Conservation (phyloP, 768 basidiomycete genomes). For the Aureoboletus auriporus region DNA sequence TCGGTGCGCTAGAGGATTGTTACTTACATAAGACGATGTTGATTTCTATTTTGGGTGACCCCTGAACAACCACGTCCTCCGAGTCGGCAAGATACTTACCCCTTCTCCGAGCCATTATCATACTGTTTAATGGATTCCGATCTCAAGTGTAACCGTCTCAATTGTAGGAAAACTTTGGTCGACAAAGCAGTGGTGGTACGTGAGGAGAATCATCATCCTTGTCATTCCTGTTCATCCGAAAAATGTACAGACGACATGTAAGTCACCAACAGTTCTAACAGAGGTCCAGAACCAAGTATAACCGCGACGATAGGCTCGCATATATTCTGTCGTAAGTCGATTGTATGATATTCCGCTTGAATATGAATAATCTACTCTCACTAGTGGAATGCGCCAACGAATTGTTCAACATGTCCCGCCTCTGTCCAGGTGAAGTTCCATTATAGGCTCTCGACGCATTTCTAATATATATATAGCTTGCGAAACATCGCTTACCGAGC, state of each 20-base stretch:
- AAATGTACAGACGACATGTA: slow-evolving; percentile 52
- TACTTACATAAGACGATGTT: background rate
- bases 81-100: background rate
- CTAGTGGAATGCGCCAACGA: slow-evolving; percentile 84
- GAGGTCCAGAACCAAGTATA: background rate
- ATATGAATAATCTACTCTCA: background rate
- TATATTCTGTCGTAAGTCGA: slow-evolving; percentile 69
- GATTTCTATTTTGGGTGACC: slow-evolving; percentile 13
- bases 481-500: slow-evolving; percentile 74
- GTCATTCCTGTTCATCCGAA: background rate
- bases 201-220: slow-evolving; percentile 8
- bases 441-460: background rate
- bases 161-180: slow-evolving; percentile 59
- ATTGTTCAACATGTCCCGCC: slow-evolving; percentile 68
- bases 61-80: background rate
- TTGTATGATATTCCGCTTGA: background rate
- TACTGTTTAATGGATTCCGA: slow-evolving; percentile 60
- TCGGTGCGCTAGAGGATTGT: too few species aligned
- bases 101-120: background rate
- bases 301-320: slow-evolving; percentile 58
- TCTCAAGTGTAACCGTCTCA: slow-evolving; percentile 75
- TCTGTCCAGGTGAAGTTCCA: slow-evolving; percentile 64
- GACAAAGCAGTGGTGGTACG: slow-evolving; percentile 87
- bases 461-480: slow-evolving; percentile 50
- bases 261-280: slow-evolving; percentile 13